A percentile compares a stretch with the other conserved stretches of the same genome.
These are phyloP conservation scores for Neostapfia colusana DNA, from an alignment of 176 grass and related monocot species.

Conservation along the genomic window DNA sequence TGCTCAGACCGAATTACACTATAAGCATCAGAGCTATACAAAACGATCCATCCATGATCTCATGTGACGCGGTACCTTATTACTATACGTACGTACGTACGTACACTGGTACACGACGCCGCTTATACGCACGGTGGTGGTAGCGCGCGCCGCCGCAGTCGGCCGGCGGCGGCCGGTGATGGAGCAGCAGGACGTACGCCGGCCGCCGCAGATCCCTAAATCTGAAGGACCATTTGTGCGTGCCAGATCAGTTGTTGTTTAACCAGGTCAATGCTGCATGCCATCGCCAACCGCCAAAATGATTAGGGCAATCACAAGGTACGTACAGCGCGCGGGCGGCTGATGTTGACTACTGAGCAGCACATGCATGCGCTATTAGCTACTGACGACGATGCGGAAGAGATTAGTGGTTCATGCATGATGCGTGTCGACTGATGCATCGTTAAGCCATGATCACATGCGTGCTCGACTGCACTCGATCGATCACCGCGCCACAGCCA, in stretches of 20 bases:
- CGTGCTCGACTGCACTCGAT: not conserved
- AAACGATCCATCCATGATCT: not conserved
- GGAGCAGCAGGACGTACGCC: constrained; percentile 19
- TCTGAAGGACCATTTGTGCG: constrained; percentile 12
- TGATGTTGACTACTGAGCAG: not conserved
- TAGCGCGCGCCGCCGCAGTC: not conserved
- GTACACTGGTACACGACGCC: constrained; percentile 25
- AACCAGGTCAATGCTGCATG: constrained; percentile 47
- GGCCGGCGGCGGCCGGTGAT: not conserved
- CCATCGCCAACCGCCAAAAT: constrained; percentile 45
- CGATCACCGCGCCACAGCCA: not conserved
- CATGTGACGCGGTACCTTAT: constrained; percentile 21
- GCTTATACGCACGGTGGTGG: no score
- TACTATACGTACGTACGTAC: not conserved
- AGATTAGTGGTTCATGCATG: not conserved
- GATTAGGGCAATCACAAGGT: constrained; percentile 49
- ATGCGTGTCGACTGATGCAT: constrained; percentile 21
- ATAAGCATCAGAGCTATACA: not conserved
- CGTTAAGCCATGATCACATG: constrained; percentile 40
- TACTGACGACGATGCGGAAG: not conserved
- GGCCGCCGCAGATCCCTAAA: constrained; percentile 40
- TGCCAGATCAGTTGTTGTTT: not conserved
- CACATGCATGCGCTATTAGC: no score
- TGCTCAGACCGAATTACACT: not conserved
- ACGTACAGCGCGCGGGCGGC: not conserved